These are phyloP conservation scores for Amaranthus palmeri DNA, from an alignment of 148 eudicot species.

Conservation along the genomic window DNA sequence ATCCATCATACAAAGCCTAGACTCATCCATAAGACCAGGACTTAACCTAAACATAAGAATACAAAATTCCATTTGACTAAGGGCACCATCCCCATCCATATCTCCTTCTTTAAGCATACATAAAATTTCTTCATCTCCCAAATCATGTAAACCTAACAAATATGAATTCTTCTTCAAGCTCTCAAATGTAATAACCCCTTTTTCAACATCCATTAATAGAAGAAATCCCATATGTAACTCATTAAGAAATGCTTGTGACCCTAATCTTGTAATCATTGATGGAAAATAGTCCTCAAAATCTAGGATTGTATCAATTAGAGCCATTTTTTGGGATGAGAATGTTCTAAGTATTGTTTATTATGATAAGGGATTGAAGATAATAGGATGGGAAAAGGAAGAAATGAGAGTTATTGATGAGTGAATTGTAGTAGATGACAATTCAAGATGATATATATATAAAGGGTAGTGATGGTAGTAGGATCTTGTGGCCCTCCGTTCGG, in stretches of 20 bases:
- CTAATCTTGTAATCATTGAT: too few relatives aligned
- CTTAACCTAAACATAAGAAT: constrained; percentile 39
- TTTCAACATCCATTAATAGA: constrained; percentile 29
- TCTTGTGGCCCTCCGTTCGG: too few relatives aligned
- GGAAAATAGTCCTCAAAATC: too few relatives aligned
- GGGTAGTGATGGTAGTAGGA: too few relatives aligned
- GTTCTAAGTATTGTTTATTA: too few relatives aligned
- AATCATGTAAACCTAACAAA: constrained; percentile 25
- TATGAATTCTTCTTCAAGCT: constrained; percentile 35
- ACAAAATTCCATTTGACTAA: constrained; percentile 37
- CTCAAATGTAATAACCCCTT: constrained; percentile 33
- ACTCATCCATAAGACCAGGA: constrained; percentile 33
- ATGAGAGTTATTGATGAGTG: too few relatives aligned
- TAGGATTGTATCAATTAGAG: too few relatives aligned
- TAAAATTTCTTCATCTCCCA: constrained; percentile 29
- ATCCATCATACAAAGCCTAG: background rate
- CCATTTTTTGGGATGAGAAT: too few relatives aligned
- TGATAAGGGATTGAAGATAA: too few relatives aligned
- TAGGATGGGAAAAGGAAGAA: too few relatives aligned
- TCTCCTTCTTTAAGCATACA: constrained; percentile 42
- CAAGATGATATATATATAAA: too few relatives aligned
- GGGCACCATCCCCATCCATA: constrained; percentile 34
- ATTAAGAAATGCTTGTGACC: background rate
- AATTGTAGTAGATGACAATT: too few relatives aligned
- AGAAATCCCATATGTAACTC: constrained; percentile 42